phyloP scores from a whole-genome alignment of 495 filamentous ascomycete genomes.

The Podospora comata region DNA sequence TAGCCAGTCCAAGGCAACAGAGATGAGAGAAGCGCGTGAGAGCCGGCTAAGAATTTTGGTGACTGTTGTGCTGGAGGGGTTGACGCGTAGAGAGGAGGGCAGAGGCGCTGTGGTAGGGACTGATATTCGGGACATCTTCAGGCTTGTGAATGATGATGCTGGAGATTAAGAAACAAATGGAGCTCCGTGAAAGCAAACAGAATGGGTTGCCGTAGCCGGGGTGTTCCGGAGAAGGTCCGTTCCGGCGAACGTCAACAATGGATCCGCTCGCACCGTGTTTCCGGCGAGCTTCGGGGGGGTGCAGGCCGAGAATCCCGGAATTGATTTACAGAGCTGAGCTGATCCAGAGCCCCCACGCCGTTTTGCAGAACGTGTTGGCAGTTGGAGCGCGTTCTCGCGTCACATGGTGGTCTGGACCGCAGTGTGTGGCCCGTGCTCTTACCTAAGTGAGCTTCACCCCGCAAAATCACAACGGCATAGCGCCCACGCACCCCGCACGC shows the following conservation, averaged over 20 bases:
- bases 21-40: constrained; percentile 64
- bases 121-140: constrained; percentile 43
- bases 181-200: not conserved
- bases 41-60: constrained; percentile 63
- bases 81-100: constrained; percentile 54
- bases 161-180: not conserved
- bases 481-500: constrained; percentile 2
- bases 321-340: not conserved
- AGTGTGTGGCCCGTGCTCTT: not conserved
- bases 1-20: constrained; percentile 71
- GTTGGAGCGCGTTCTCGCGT: not conserved
- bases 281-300: not conserved
- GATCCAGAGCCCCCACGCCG: not conserved
- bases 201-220: not conserved
- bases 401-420: not conserved
- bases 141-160: not conserved
- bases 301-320: not conserved
- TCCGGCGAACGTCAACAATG: not conserved
- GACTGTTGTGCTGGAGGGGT: constrained; percentile 60
- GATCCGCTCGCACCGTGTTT: not conserved
- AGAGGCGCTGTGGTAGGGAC: constrained; percentile 47
- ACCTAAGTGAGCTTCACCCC: constrained; percentile 3
- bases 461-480: not conserved
- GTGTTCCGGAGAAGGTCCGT: not conserved
- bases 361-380: not conserved